Conservation (phyloP, 75 land plant genomes). For the Selaginella tamariscina region DNA sequence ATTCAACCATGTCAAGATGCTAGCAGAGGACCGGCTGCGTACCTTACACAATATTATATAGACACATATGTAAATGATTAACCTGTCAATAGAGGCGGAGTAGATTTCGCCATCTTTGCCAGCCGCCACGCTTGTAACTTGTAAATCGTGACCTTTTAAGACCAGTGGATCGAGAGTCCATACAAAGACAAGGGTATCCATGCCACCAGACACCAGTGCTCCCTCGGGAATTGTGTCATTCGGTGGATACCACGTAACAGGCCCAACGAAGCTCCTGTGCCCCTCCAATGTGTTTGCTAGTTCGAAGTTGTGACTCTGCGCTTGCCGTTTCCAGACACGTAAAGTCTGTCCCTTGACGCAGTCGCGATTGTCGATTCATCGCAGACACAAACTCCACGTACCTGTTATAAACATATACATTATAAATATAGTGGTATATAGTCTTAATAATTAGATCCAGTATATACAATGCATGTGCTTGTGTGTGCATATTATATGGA, state of each 20-base stretch:
- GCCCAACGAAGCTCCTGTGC: conserved; percentile 87
- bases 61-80: background rate
- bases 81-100: conserved; percentile 91
- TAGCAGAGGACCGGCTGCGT: no score
- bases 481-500: no score
- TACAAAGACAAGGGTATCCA: conserved; percentile 76
- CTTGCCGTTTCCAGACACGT: conserved; percentile 49
- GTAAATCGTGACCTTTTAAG: conserved; percentile 65
- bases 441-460: background rate
- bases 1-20: no score
- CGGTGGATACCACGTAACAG: conserved; percentile 74
- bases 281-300: conserved; percentile 54
- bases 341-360: conserved; percentile 84
- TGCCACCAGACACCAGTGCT: conserved; percentile 86
- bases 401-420: conserved; percentile 29
- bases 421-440: background rate
- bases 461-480: no score
- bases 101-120: conserved; percentile 61
- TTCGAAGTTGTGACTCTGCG: conserved; percentile 23
- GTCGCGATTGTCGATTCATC: conserved; percentile 64
- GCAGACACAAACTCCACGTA: conserved; percentile 68
- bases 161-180: conserved; percentile 65
- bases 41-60: no score
- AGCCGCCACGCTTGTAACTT: conserved; percentile 72
- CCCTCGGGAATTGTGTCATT: conserved; percentile 50